phyloP scores from a whole-genome alignment of 495 filamentous ascomycete genomes.

The Penicillium bovifimosum region DNA sequence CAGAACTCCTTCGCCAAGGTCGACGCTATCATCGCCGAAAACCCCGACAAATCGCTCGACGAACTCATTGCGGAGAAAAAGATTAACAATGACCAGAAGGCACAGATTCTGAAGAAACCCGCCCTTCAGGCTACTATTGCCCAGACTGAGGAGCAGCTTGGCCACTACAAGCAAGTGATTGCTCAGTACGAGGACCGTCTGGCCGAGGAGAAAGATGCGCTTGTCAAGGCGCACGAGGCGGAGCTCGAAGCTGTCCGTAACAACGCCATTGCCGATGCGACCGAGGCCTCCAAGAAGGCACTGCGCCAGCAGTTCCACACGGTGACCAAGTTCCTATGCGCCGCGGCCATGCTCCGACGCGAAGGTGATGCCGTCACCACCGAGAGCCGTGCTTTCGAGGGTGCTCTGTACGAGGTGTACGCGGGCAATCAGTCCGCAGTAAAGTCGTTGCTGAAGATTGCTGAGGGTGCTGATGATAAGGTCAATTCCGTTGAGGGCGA shows the following conservation, averaged over 20 bases:
- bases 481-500: slow-evolving; percentile 60
- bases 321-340: slow-evolving; percentile 72
- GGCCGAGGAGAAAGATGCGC: slow-evolving; percentile 61
- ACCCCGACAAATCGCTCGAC: slow-evolving; percentile 70
- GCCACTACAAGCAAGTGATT: slow-evolving; percentile 77
- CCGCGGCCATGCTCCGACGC: slow-evolving; percentile 68
- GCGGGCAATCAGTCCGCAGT: slow-evolving; percentile 79
- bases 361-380: slow-evolving; percentile 56
- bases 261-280: slow-evolving; percentile 56
- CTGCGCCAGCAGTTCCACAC: slow-evolving; percentile 54
- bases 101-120: slow-evolving; percentile 87
- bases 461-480: slow-evolving; percentile 71
- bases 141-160: slow-evolving; percentile 78
- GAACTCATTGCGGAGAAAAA: slow-evolving; percentile 75
- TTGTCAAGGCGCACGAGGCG: slow-evolving; percentile 64
- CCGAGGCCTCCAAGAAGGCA: slow-evolving; percentile 48
- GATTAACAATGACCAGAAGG: slow-evolving; percentile 91
- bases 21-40: slow-evolving; percentile 69
- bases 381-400: slow-evolving; percentile 84
- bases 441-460: slow-evolving; percentile 74
- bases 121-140: slow-evolving; percentile 64
- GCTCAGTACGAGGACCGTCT: slow-evolving; percentile 66
- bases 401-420: slow-evolving; percentile 82
- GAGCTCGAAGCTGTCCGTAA: slow-evolving; percentile 66
- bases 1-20: slow-evolving; percentile 75